Conservation (phyloP, 148 eudicot genomes). For the Heliosperma pusillum region DNA sequence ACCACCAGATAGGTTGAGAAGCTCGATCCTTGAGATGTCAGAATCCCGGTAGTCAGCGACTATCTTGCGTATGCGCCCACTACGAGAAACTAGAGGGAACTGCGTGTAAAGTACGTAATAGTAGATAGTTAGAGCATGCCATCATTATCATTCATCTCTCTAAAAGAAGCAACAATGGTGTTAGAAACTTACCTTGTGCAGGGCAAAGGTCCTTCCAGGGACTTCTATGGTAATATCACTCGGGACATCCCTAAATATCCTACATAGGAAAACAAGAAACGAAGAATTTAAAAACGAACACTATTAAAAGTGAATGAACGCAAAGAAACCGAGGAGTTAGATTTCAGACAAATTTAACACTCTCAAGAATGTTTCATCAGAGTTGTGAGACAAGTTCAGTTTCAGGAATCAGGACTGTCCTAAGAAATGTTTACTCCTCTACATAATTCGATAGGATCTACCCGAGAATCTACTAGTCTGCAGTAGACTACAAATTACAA, state of each 20-base stretch:
- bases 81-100: conserved; percentile 90
- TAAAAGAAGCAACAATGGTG: background rate
- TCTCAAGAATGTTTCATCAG: background rate
- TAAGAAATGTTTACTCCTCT: background rate
- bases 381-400: no score
- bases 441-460: no score
- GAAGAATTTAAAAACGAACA: background rate
- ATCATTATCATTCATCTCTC: background rate
- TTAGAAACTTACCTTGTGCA: conserved; percentile 69
- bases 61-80: conserved; percentile 73
- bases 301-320: background rate
- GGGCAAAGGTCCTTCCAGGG: conserved; percentile 62
- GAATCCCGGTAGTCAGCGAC: conserved; percentile 65
- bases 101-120: conserved; percentile 25
- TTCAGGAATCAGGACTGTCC: background rate
- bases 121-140: conserved; percentile 5
- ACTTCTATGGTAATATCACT: conserved; percentile 88
- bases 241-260: conserved; percentile 92
- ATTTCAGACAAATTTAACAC: no score
- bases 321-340: background rate
- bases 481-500: no score
- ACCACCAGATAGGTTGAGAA: conserved; percentile 70
- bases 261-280: conserved; percentile 32
- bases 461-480: no score
- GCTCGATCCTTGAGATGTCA: conserved; percentile 52